Evolutionary conservation across 495 filamentous ascomycete species (phyloP).

Genomic region (Penicillium samsonianum): DNA sequence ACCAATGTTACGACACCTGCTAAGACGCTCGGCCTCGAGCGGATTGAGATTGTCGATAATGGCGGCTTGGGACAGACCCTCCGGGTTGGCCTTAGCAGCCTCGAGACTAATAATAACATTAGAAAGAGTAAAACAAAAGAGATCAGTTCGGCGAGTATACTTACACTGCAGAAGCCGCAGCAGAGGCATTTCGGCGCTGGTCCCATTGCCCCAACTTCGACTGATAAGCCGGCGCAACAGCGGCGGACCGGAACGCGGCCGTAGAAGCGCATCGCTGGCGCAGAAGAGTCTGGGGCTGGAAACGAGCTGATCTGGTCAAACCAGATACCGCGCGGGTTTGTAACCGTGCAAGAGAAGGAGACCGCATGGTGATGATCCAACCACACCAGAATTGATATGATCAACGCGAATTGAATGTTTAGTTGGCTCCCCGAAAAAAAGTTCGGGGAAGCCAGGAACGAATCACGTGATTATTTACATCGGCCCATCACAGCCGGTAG

Average conservation of each 20-base stretch:
- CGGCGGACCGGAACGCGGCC: conserved; percentile 44
- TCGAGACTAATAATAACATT: conserved; percentile 49
- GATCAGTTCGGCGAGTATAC: conserved; percentile 11
- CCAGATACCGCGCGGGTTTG: conserved; percentile 47
- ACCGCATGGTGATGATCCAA: conserved; percentile 44
- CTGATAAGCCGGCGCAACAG: conserved; percentile 43
- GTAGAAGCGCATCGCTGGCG: conserved; percentile 43
- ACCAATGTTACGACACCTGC: conserved; percentile 90
- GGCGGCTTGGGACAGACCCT: conserved; percentile 60
- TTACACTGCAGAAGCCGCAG: conserved; percentile 45
- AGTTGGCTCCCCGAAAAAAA: conserved; percentile 44
- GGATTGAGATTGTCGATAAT: conserved; percentile 76
- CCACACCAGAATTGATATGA: conserved; percentile 33
- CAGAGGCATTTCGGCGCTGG: conserved; percentile 46
- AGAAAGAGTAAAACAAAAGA: conserved; percentile 3
- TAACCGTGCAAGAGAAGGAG: conserved; percentile 48
- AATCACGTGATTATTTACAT: conserved; percentile 38
- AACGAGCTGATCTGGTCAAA: conserved; percentile 43
- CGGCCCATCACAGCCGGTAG: conserved; percentile 22
- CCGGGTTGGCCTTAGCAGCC: conserved; percentile 61
- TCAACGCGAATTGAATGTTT: conserved; percentile 29
- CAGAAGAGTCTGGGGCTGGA: conserved; percentile 42
- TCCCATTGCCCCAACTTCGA: conserved; percentile 40
- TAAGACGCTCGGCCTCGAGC: conserved; percentile 72
- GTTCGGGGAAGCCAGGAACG: conserved; percentile 51